Evolutionary conservation across 2,329 filamentous ascomycete species (phyloP).

Genomic region (Dothiorella sarmentorum): DNA sequence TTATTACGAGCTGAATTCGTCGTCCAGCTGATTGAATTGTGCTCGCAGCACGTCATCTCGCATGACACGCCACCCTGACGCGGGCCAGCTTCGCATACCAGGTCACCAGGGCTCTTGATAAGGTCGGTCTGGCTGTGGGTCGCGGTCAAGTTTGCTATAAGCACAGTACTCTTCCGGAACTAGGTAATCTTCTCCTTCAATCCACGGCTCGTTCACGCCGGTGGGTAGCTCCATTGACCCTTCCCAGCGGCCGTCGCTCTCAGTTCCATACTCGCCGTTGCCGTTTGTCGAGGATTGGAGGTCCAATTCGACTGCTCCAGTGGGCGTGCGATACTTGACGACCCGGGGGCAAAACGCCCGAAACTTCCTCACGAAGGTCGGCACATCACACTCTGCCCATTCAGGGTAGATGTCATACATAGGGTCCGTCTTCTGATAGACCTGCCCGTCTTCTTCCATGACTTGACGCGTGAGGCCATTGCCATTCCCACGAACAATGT

Average conservation of each 20-base stretch:
- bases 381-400: neutral
- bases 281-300: neutral
- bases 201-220: no score
- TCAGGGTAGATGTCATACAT: neutral
- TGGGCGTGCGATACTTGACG: slow-evolving; percentile 11
- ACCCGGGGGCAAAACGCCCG: neutral
- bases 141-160: no score
- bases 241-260: neutral
- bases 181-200: no score
- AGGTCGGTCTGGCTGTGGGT: no score
- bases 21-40: no score
- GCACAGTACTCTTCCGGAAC: no score
- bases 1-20: no score
- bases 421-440: neutral
- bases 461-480: neutral
- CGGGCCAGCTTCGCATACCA: no score
- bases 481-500: neutral
- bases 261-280: neutral
- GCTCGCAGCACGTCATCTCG: no score
- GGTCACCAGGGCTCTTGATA: no score
- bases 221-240: no score
- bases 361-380: slow-evolving; percentile 8
- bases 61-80: no score
- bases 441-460: neutral
- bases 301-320: neutral